Conservation (phyloP, 2,329 filamentous ascomycete genomes). For the Calonectria crousiana region DNA sequence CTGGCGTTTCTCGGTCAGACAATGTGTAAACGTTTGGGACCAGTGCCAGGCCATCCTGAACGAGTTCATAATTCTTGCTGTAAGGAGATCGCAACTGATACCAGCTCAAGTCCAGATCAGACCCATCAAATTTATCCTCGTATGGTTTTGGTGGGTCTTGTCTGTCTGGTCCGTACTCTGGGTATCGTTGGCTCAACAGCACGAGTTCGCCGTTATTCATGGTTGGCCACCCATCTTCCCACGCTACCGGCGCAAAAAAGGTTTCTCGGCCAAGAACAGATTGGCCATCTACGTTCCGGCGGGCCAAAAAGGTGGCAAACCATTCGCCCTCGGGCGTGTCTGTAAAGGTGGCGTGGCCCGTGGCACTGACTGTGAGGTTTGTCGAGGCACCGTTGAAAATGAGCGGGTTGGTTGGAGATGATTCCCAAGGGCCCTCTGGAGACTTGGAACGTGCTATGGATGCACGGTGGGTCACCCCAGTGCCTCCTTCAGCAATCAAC, state of each 20-base stretch:
- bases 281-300: conserved; percentile 12
- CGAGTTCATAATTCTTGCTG: conserved; percentile 16
- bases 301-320: conserved; percentile 19
- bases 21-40: conserved; percentile 45
- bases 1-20: conserved; percentile 45
- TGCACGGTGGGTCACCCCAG: conserved; percentile 8
- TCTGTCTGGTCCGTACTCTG: neutral
- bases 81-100: conserved; percentile 21
- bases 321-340: conserved; percentile 3
- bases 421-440: neutral
- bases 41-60: conserved; percentile 43
- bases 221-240: conserved; percentile 13
- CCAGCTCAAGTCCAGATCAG: conserved; percentile 1
- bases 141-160: neutral
- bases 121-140: neutral
- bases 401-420: conserved; percentile 9
- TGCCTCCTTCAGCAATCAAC: conserved; percentile 19
- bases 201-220: conserved; percentile 10
- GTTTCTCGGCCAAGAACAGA: conserved; percentile 16
- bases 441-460: conserved; percentile 10
- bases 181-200: conserved; percentile 6
- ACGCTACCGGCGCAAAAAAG: conserved; percentile 1
- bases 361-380: conserved; percentile 18
- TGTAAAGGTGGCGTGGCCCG: conserved; percentile 15
- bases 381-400: conserved; percentile 9